Base-by-base conservation (phyloP, 441 rosid genomes). In the Francoa sonchifolia region DNA sequence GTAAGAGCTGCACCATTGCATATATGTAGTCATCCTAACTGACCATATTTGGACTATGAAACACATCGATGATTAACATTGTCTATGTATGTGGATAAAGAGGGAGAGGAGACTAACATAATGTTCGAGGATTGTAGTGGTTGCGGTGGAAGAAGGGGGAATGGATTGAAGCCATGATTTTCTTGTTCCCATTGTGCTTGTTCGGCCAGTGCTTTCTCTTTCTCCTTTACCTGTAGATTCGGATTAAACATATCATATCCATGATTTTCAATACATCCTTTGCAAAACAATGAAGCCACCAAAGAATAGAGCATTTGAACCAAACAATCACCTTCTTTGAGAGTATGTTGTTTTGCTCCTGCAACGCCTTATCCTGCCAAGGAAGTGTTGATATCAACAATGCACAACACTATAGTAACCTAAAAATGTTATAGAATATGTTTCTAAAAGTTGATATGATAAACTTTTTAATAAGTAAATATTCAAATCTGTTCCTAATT, bases 281-380 rank as follows among this genome's bases (percentile, higher is more conserved):
- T 6, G n/a, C 5, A 7, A 0, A 0, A 5, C 11, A 9, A 8
- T 28, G 5, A 6, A 27, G 5, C 11, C 2, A 28, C 32, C 32
- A 28, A 28, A 12, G 1, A 8, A 31, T 3, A 33, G 33, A 13
- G 11, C 8, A 1, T 9, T 15, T 13, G 39, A 14, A 23, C 19
- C 8, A 8, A 13, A 18, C 3, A 7, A 8, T 44, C 47, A 79
- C 88, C 77, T 73, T 49, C 44, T 73, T 68, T 12, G 42, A 45
- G 3, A 79, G 57, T 43, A 33, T 36, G 47, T 42, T 64, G 42
- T 73, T 79, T 10, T 73, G 73, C 33, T 71, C 67, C 44, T 54
- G 62, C 47, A 79, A 14, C 5, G 51, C 17, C 50, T 37, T 79
- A 25, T 64, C 79, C 84, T 76, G 81, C 20, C 27, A 6, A 11